Base-by-base conservation (phyloP, 345 rosid species). In the Tarenaya hassleriana region DNA sequence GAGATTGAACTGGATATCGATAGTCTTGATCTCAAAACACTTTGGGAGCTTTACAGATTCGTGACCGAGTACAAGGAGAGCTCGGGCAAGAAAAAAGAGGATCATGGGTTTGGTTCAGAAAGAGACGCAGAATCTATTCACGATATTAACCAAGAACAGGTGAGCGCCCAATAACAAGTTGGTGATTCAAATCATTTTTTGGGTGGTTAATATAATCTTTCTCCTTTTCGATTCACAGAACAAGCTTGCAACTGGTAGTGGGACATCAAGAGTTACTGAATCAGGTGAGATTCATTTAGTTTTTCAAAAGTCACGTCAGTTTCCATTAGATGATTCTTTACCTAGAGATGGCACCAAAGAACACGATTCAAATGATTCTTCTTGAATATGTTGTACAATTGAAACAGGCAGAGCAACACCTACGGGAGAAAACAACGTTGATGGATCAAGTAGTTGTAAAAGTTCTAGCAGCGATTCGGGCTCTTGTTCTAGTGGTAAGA, bases 1-100 rank as follows among this genome's bases (percentile, higher is more conserved):
- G 98, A 88, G 69, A 79, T 92, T 65, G 98, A 88, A 67, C 75
- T 92, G 56, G 96, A 92, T 53, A 83, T 92, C 34, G 96, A 88
- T 55, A 69, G 70, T 66, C 67, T 92, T 60, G 95, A 88, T 66
- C 57, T 67, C 37, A 77, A 88, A 57, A 88, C 94, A 11, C 86
- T 88, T 47, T 92, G 95, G 98, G 94, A 88, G 66, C 90, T 92
- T 47, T 72, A 92, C 59, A 67, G 70, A 43, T 78, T 82, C 53
- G 84, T 88, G 29, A 71, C 58, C 29, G 59, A 74, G 56, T 68
- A 83, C 55, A 74, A 69, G 52, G 84, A 69, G 56, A 60, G 70
- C 69, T 47, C 70, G 60, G 70, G 63, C 73, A 75, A 73, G 72
- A 69, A 52, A 68, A 68, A 63, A 48, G 79, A 78, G 24, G 72